Conservation (phyloP, 116 monocot genomes). For the Phalaenopsis hybrid region DNA sequence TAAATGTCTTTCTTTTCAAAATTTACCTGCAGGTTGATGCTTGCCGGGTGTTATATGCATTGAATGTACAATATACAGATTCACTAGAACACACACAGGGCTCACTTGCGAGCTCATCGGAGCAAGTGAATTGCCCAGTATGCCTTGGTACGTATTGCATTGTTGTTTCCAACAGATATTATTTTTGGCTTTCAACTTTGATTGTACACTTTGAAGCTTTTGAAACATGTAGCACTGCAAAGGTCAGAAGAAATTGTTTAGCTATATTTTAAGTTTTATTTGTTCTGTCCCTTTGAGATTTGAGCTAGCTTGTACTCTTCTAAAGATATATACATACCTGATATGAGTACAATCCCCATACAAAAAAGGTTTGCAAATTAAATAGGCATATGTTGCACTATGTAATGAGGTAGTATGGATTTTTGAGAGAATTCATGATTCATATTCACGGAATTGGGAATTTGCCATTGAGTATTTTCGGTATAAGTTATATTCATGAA, state of each 20-base stretch:
- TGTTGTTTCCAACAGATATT: neutral
- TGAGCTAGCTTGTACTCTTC: neutral
- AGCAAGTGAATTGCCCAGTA: conserved; percentile 75
- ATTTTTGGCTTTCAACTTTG: neutral
- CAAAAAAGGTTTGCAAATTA: neutral
- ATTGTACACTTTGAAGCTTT: neutral
- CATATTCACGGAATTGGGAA: neutral
- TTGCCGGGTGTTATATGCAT: conserved; percentile 55
- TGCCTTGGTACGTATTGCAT: conserved; percentile 70
- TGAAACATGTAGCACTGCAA: neutral
- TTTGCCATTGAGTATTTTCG: too few species aligned
- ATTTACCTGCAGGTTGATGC: conserved; percentile 51
- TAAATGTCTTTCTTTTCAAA: neutral
- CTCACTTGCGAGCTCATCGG: conserved; percentile 45
- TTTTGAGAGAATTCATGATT: neutral
- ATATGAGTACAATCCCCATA: neutral
- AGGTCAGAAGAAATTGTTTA: neutral
- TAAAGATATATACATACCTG: neutral
- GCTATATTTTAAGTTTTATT: neutral
- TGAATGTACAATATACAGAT: conserved; percentile 74
- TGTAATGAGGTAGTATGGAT: neutral
- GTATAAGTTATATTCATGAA: too few species aligned
- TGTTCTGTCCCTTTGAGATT: neutral
- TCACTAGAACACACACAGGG: conserved; percentile 73
- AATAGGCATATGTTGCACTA: neutral